Conservation (phyloP, 495 filamentous ascomycete genomes). For the Tuber calosporum region DNA sequence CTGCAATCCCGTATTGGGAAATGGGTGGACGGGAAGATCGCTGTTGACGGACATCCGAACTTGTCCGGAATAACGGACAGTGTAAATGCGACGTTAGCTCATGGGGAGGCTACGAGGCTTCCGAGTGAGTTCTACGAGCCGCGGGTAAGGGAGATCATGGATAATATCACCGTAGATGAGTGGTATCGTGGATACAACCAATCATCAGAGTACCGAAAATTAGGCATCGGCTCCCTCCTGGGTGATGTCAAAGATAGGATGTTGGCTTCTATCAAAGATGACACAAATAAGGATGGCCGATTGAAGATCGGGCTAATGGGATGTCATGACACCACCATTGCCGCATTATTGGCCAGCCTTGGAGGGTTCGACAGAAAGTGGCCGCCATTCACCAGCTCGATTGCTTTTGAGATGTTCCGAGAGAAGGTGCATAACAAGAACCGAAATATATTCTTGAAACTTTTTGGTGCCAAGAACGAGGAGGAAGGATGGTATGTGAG, state of each 20-base stretch:
- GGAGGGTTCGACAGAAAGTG: slow-evolving; percentile 72
- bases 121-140: slow-evolving; percentile 82
- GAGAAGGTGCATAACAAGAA: slow-evolving; percentile 41
- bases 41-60: slow-evolving; percentile 75
- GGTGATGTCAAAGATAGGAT: slow-evolving; percentile 82
- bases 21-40: slow-evolving; percentile 72
- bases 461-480: slow-evolving; percentile 13
- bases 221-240: slow-evolving; percentile 77
- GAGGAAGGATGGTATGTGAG: slow-evolving; percentile 78
- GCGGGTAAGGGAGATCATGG: slow-evolving; percentile 61
- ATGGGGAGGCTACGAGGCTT: slow-evolving; percentile 68
- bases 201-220: slow-evolving; percentile 69
- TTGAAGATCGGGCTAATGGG: slow-evolving; percentile 70
- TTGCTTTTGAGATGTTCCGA: slow-evolving; percentile 84
- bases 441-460: slow-evolving; percentile 6
- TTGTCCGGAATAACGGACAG: slow-evolving; percentile 91
- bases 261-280: slow-evolving; percentile 48
- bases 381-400: slow-evolving; percentile 86
- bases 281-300: slow-evolving; percentile 43
- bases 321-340: slow-evolving; percentile 92
- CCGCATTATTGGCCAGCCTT: slow-evolving; percentile 65
- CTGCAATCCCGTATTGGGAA: slow-evolving; percentile 67
- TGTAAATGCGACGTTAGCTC: slow-evolving; percentile 78
- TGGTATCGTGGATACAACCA: slow-evolving; percentile 87
- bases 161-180: slow-evolving; percentile 77